Base-by-base conservation (phyloP, 768 basidiomycete genomes). In the Coprinellus micaceus region DNA sequence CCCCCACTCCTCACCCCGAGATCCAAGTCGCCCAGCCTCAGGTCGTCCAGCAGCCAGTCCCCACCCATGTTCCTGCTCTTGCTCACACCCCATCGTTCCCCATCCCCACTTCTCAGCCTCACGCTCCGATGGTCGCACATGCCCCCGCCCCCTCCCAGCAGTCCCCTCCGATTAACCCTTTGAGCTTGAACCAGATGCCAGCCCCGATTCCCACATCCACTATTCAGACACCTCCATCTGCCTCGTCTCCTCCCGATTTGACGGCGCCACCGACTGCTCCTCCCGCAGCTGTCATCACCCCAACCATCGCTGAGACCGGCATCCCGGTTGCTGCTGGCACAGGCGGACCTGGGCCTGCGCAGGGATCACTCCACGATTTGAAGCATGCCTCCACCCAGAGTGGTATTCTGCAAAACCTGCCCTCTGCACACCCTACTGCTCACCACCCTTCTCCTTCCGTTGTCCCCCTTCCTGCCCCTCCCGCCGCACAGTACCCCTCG, bases 281-380 rank as follows among this genome's bases (percentile, higher is more conserved):
- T 25, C 17, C 41, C 29, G 40, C 54, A 19, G 66, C 69, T 6
- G 51, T 56, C 33, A 59, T 63, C 22, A 70, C 77, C 7, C 87
- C 85, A 3, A 89, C 87, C 3, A 77, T 91, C 6, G 86, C 89
- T 10, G 89, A 90, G 66, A 89, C 89, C 0, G 88, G 86, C 12
- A 71, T 88, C n/a, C 88, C 87, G 17, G 71, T 88, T n/a, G 69
- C 77, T 17, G 83, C 84, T 3, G 81, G 84, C 17, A 71, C 75
- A 3, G 69, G 64, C 0, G 88, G 86, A 7, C 84, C 86, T 40
- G 86, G 87, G 2, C 85, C 86, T 4, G 77, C 82, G 2, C 82
- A 80, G 58, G 88, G 86, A 4, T 85, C 85, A 2, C 71, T 89
- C 54, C 77, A 69, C 59, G 78, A 85, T 56, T 73, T 83, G 61